phyloP scores from a whole-genome alignment of 306 rosid species.

The Hylodesmum podocarpum region DNA sequence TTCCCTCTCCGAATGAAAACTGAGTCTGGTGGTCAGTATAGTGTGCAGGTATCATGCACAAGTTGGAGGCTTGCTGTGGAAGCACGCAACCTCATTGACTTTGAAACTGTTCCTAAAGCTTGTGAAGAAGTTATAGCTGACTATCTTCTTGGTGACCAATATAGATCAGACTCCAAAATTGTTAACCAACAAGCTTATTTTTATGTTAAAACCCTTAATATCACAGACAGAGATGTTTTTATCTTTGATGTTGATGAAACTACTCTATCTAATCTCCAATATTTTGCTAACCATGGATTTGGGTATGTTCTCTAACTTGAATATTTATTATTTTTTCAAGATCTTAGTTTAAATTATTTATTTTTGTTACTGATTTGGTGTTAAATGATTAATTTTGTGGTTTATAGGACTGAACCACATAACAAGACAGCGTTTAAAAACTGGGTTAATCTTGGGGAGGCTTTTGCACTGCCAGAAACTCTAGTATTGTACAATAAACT shows the following conservation, averaged over 20 bases:
- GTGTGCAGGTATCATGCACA: constrained; percentile 30
- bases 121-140: constrained; percentile 42
- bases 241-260: constrained; percentile 64
- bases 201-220: constrained; percentile 21
- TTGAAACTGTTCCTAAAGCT: constrained; percentile 37
- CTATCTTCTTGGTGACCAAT: constrained; percentile 40
- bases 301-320: constrained; percentile 43
- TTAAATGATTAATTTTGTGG: neutral
- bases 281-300: constrained; percentile 47
- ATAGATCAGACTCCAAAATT: constrained; percentile 44
- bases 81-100: constrained; percentile 44
- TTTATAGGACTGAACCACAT: constrained; percentile 30
- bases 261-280: constrained; percentile 56
- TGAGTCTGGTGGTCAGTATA: constrained; percentile 1
- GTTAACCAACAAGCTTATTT: constrained; percentile 31
- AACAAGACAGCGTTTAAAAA: constrained; percentile 1
- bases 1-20: constrained; percentile 41
- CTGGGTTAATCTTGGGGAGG: constrained; percentile 35
- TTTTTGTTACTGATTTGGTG: no score
- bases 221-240: constrained; percentile 33
- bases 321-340: no score
- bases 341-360: no score
- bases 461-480: constrained; percentile 53
- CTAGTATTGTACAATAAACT: constrained; percentile 38
- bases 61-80: constrained; percentile 74